Conservation (phyloP, 2,329 filamentous ascomycete genomes). For the Byssochlamys sp. region DNA sequence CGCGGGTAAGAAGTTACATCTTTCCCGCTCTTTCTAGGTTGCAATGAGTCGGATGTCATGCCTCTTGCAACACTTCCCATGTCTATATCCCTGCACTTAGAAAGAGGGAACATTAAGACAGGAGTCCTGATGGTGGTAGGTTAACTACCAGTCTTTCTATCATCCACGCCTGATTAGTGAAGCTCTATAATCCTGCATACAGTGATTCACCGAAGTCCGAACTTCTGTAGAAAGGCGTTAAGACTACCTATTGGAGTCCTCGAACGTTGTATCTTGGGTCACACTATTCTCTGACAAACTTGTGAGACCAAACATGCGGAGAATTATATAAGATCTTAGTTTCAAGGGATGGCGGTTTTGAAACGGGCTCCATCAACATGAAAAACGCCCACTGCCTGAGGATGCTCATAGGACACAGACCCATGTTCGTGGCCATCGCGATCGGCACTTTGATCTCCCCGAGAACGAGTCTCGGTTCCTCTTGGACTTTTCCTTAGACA, state of each 20-base stretch:
- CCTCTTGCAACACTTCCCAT: too few species aligned
- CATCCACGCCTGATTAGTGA: too few species aligned
- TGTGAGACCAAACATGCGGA: background rate
- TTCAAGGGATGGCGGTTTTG: background rate
- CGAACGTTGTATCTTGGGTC: background rate
- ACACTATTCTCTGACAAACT: background rate
- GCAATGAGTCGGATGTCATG: background rate
- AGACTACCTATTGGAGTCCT: background rate
- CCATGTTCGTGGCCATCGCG: background rate
- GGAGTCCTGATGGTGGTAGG: too few species aligned
- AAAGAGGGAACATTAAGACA: too few species aligned
- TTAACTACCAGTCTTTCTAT: too few species aligned
- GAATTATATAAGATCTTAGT: background rate
- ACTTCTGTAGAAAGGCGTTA: background rate
- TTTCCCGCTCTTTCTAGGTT: background rate
- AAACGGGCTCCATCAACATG: background rate
- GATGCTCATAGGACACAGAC: background rate
- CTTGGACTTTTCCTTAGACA: background rate
- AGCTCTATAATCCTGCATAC: too few species aligned
- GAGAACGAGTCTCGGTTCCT: background rate
- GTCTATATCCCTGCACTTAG: too few species aligned
- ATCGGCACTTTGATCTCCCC: background rate
- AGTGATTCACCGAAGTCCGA: too few species aligned
- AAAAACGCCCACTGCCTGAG: background rate
- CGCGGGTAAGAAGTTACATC: background rate